These are phyloP conservation scores for Lophium mytilinum DNA, from an alignment of 495 filamentous ascomycete species.

Conservation along the genomic window DNA sequence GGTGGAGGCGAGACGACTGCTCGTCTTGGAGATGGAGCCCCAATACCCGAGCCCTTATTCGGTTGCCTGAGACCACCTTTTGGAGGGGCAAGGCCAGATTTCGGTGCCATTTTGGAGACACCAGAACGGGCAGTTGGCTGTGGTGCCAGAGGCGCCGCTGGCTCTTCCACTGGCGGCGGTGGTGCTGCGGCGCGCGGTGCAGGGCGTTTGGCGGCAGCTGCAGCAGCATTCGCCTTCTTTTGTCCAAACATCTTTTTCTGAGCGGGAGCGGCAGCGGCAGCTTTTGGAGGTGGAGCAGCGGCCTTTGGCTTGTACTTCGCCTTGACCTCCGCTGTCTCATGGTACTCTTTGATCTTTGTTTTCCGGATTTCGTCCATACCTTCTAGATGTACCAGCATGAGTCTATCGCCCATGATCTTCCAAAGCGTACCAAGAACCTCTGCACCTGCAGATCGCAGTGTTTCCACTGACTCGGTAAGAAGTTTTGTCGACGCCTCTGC, in stretches of 20 bases:
- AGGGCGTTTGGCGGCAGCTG: conserved; percentile 44
- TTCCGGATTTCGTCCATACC: conserved; percentile 93
- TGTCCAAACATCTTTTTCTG: conserved; percentile 32
- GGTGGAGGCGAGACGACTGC: conserved; percentile 44
- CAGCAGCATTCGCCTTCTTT: conserved; percentile 16
- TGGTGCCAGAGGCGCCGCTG: conserved; percentile 47
- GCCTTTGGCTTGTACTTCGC: conserved; percentile 95
- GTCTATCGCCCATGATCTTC: conserved; percentile 96
- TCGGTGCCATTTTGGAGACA: conserved; percentile 59
- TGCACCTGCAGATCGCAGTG: conserved; percentile 74
- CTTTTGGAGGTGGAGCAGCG: conserved; percentile 54
- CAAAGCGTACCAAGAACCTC: conserved; percentile 91
- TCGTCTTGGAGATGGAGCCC: conserved; percentile 41
- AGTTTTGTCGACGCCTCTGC: conserved; percentile 82
- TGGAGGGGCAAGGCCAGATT: conserved; percentile 52
- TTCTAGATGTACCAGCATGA: conserved; percentile 94
- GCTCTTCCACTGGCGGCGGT: conserved; percentile 32
- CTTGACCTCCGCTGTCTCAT: conserved; percentile 85
- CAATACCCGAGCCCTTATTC: conserved; percentile 16
- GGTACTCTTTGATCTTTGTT: conserved; percentile 92
- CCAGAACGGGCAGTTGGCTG: conserved; percentile 51
- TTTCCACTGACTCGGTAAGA: conserved; percentile 79
- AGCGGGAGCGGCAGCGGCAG: conserved; percentile 36
- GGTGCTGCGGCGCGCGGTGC: conserved; percentile 42
- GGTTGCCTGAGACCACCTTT: conserved; percentile 53